These are phyloP conservation scores for Marvania coccoides DNA, from an alignment of 139 green algal species.

Conservation along the genomic window DNA sequence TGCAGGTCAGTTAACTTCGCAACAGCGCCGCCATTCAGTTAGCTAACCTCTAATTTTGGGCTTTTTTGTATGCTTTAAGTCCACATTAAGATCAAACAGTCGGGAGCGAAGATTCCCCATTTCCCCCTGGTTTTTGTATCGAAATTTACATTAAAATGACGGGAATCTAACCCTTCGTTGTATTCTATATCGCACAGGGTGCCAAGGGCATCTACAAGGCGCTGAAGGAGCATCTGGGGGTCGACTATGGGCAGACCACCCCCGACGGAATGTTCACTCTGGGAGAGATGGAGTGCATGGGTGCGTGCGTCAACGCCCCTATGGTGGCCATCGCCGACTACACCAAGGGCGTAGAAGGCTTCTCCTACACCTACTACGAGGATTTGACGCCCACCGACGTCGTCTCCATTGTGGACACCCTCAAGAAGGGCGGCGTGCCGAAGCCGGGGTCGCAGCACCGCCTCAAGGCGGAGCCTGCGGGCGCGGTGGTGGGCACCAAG, in stretches of 20 bases:
- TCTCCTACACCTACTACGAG: slow-evolving; percentile 92
- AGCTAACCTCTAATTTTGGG: no score
- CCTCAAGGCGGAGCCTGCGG: slow-evolving; percentile 69
- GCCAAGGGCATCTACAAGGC: slow-evolving; percentile 66
- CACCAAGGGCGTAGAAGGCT: slow-evolving; percentile 69
- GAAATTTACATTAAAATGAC: no score
- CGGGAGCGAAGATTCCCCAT: no score
- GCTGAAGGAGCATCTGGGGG: slow-evolving; percentile 62
- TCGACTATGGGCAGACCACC: slow-evolving; percentile 66
- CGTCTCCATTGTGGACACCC: slow-evolving; percentile 67
- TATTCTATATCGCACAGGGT: slow-evolving; percentile 61
- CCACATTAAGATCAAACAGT: no score
- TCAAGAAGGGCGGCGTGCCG: slow-evolving; percentile 68
- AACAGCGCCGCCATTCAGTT: no score
- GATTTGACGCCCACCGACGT: slow-evolving; percentile 83
- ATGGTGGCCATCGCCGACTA: slow-evolving; percentile 96
- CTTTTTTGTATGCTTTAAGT: no score
- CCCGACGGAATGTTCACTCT: slow-evolving; percentile 93
- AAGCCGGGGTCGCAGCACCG: slow-evolving; percentile 64
- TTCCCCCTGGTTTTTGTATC: no score
- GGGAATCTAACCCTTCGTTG: no score
- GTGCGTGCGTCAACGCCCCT: slow-evolving; percentile 95
- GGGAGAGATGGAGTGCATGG: slow-evolving; percentile 99
- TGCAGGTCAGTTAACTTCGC: slow-evolving; percentile 23
- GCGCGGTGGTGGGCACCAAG: slow-evolving; percentile 47